Base-by-base conservation (phyloP, 2,329 filamentous ascomycete species). In the Paraphaeosphaeria sporulosa region DNA sequence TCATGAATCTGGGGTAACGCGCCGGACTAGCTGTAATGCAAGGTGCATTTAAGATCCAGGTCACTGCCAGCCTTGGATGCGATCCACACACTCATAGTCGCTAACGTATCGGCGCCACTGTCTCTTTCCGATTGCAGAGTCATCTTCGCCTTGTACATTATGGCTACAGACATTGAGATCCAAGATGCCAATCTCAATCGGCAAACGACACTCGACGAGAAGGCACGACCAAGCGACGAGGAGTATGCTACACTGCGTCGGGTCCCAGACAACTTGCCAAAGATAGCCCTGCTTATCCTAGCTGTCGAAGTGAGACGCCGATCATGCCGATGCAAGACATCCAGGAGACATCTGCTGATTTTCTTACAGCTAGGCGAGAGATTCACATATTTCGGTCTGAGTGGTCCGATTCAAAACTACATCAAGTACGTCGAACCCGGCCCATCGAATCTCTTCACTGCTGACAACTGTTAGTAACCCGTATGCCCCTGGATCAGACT, bases 401-500 rank as follows among this genome's bases (percentile, higher is more conserved):
- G 55, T 38, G 61, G 57, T 10, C 61, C 59, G 2, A 57, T 66
- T 1, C 64, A 66, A 40, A 66, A 66, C 36, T 64, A 66, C 38
- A 62, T 66, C 44, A 58, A 63, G 55, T 52, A 38, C 34, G 48
- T 36, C 30, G 15, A 27, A n/a, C n/a, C 50, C 15, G 12, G 21
- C 17, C n/a, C 12, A 10, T 3, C 5, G 17, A 12, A 8, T 25
- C 21, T 21, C 34, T 15, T n/a, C 27, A 23, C 12, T 25, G 21
- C 48, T 60, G 30, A 60, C 19, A 3, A 38, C 46, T 3, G 9
- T 12, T 25, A 57, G 55, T 48, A 57, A 59, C 32, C 50, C 46
- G 8, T 61, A 58, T 46, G 59, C 54, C 4, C 54, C 59, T 43
- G 44, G 51, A 5, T 61, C 62, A 8, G 75, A 74, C n/a, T 70